Evolutionary conservation across 1,284 basidiomycete species (phyloP).

Genomic region (Anthracocystis setariae): DNA sequence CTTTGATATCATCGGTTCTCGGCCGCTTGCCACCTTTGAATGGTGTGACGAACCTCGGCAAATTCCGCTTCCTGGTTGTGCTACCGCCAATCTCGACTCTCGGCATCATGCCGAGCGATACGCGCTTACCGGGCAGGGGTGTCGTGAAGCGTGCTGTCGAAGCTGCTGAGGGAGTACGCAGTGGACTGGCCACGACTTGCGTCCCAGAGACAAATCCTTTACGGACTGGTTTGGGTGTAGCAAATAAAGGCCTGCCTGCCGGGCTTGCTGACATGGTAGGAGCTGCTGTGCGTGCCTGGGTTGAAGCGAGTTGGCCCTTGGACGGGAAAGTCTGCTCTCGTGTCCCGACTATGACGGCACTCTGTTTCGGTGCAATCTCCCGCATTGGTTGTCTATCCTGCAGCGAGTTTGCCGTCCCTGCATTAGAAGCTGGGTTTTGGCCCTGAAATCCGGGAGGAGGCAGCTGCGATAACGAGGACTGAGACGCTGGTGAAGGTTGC

Average conservation of each 20-base stretch:
- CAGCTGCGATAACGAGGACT: constrained; percentile 9
- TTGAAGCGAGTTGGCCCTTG: not conserved
- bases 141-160: constrained; percentile 23
- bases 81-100: constrained; percentile 26
- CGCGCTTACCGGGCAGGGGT: constrained; percentile 31
- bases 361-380: constrained; percentile 23
- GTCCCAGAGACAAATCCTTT: constrained; percentile 3
- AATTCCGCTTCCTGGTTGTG: constrained; percentile 24
- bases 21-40: constrained; percentile 54
- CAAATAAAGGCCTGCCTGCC: constrained; percentile 12
- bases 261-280: constrained; percentile 3
- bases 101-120: constrained; percentile 49
- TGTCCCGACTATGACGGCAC: not conserved
- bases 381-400: constrained; percentile 19
- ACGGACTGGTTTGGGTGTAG: constrained; percentile 19
- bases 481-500: constrained; percentile 21
- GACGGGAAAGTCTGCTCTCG: not conserved
- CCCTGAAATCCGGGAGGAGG: not conserved
- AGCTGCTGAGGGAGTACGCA: constrained; percentile 9
- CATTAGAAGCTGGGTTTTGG: not conserved
- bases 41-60: constrained; percentile 49
- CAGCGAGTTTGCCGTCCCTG: not conserved
- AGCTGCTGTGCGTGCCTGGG: not conserved
- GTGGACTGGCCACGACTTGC: constrained; percentile 14
- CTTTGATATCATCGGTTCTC: constrained; percentile 12